These are phyloP conservation scores for Cutaneotrichosporon mucoides DNA, from an alignment of 1,284 basidiomycete genomes.

Conservation along the genomic window DNA sequence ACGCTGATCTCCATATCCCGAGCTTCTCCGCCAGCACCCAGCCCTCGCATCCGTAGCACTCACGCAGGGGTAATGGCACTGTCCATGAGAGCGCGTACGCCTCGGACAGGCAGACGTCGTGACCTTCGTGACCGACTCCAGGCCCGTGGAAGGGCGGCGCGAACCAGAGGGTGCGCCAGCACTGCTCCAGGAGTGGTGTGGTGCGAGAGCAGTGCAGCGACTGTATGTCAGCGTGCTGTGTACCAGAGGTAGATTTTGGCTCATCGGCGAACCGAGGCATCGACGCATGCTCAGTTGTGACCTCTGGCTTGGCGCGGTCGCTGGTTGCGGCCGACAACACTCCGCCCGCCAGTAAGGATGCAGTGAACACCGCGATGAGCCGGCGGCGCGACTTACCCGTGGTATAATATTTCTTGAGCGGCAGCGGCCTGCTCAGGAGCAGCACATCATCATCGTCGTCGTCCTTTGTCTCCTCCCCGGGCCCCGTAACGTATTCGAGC, in stretches of 20 bases:
- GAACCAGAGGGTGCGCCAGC: slow-evolving; percentile 19
- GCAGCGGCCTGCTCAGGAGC: slow-evolving; percentile 12
- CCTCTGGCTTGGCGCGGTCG: not conserved
- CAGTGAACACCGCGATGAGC: not conserved
- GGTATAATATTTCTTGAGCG: slow-evolving; percentile 8
- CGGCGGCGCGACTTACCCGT: slow-evolving; percentile 8
- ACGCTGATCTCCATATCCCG: too few relatives aligned
- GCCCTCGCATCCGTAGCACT: not conserved
- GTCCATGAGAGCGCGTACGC: slow-evolving; percentile 10
- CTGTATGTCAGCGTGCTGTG: slow-evolving; percentile 6
- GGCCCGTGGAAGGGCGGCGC: slow-evolving; percentile 16
- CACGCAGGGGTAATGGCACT: slow-evolving; percentile 16
- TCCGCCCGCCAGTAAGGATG: too few relatives aligned
- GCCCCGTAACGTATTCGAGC: slow-evolving; percentile 9
- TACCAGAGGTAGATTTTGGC: not conserved
- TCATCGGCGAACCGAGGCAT: too few relatives aligned
- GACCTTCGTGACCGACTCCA: slow-evolving; percentile 15
- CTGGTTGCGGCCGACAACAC: too few relatives aligned
- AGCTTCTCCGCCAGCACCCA: too few relatives aligned
- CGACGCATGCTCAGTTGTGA: not conserved
- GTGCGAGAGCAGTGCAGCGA: slow-evolving; percentile 18
- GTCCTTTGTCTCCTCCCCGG: slow-evolving; percentile 9
- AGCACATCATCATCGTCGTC: slow-evolving; percentile 23
- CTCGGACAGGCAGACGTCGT: not conserved
- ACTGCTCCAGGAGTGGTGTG: slow-evolving; percentile 22